phyloP scores from a whole-genome alignment of 768 basidiomycete genomes.

The Podaxis mareebaensis region DNA sequence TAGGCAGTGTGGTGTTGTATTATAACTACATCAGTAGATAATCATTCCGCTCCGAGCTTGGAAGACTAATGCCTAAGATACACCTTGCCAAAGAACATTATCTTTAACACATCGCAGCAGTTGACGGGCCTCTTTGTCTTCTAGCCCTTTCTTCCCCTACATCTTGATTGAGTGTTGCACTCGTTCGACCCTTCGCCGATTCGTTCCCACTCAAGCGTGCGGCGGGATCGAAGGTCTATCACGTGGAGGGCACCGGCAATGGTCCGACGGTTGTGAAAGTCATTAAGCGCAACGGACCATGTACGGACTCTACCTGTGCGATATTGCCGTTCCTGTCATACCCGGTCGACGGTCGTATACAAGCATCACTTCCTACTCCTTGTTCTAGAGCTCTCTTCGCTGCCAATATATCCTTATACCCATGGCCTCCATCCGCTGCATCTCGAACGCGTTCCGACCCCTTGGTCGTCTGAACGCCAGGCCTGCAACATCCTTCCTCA shows the following conservation, averaged over 20 bases:
- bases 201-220: too few relatives aligned
- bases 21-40: constrained; percentile 12
- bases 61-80: background rate
- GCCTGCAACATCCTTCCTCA: background rate
- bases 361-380: background rate
- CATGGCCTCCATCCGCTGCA: constrained; percentile 13
- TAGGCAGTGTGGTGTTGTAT: background rate
- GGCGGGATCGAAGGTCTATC: background rate
- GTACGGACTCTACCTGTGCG: background rate
- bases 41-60: background rate
- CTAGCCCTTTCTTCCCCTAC: background rate
- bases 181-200: too few relatives aligned
- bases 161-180: background rate
- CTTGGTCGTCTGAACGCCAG: constrained; percentile 9
- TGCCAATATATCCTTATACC: background rate
- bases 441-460: constrained; percentile 4
- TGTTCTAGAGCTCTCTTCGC: background rate
- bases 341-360: background rate
- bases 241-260: constrained; percentile 14
- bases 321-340: background rate
- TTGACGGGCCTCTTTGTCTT: background rate
- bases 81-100: too few relatives aligned
- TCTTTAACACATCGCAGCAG: too few relatives aligned
- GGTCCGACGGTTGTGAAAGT: constrained; percentile 2
- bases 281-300: background rate